Evolutionary conservation across 2,329 filamentous ascomycete species (phyloP), one percentile per base, ranked within the genome.

Genomic region (Lachnellula willkommii): DNA sequence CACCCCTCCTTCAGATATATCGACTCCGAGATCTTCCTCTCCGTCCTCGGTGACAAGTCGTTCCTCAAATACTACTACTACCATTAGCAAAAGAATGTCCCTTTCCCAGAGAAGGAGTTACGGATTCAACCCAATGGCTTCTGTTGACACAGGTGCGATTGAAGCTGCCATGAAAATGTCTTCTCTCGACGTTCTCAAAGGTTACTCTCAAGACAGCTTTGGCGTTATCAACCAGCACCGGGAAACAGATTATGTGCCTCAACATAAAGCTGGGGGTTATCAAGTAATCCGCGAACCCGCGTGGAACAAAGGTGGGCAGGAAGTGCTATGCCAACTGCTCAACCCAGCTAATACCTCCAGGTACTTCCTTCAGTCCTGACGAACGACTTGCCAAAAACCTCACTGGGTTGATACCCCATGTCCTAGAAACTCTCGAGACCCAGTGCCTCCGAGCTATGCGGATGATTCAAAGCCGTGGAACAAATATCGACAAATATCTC

Each of bases 401-500:
- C 60, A 85, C 82, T 43, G 83, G 83, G 59, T 78, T 87, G 64
- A 74, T 87, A 58, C 83, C 83, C 50, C 83, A 86, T 70, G 80
- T 80, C 68, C 81, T 83, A 72, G 80, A 84, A 74, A 79, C 72
- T 70, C 71, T 79, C 66, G 73, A 81, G 60, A 84, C 79, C 52
- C 83, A 86, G 70, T 81, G 79, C 66, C 77, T 78, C 65, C 77
- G 83, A 74, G 87, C 85, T 69, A 83, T 92, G 75, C 84, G 84
- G 72, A 86, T 91, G 75, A 85, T 93, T 66, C 79, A 84, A 56
- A 80, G 80, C 59, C 84, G 88, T 61, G 75, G 81, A 61, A 89
- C 87, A 47, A 75, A 77, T 62, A 84, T 94, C 67, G 89, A 93
- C 79, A 90, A 89, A 76, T 93, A 91, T 74, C 81, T 91, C 54